Base-by-base conservation (phyloP, 1,284 basidiomycete genomes). In the Cutaneotrichosporon sp. region DNA sequence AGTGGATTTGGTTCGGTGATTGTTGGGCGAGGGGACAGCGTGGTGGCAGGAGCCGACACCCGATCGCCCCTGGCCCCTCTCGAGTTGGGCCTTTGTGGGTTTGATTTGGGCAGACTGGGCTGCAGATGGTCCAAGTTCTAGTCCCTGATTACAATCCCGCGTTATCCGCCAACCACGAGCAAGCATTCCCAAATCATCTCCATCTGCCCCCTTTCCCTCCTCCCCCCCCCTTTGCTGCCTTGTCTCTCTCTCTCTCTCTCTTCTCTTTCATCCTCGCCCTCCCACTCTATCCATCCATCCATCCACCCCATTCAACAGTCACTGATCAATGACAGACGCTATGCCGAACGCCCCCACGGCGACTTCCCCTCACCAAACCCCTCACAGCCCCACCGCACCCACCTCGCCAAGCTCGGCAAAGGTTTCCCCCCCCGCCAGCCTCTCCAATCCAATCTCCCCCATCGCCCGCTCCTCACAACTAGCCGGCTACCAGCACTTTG, bases 301-400 rank as follows among this genome's bases (percentile, higher is more conserved):
- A 38, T 49, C 55, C 50, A 34, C 34, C 33, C 20, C 29, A 52
- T 25, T 50, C 38, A n/a, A 33, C 43, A 56, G 18, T n/a, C 38
- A 18, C 38, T 42, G 38, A 42, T n/a, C 38, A 18, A 42, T 42
- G 6, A 22, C 22, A 46, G 45, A 46, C 45, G 47, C 14, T 29
- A 66, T 66, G 61, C 60, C 58, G 52, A 54, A 56, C 55, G 55
- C 54, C 33, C 59, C 53, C n/a, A 45, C 57, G 56, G 59, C 52
- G 36, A 20, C 59, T 16, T 58, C 59, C 20, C 54, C 62, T 52
- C 34, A 58, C 54, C 51, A 58, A 42, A 25, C 54, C 55, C 6
- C 38, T 11, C 55, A 56, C 29, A 36, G 46, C 51, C 29, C 56
- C 14, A 64, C 59, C n/a, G 51, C 55, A 9, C 58, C 59, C 18